Evolutionary conservation across 2,329 filamentous ascomycete genomes (phyloP), one percentile per base, ranked within the genome.

Genomic region (Remersonia thermophila): DNA sequence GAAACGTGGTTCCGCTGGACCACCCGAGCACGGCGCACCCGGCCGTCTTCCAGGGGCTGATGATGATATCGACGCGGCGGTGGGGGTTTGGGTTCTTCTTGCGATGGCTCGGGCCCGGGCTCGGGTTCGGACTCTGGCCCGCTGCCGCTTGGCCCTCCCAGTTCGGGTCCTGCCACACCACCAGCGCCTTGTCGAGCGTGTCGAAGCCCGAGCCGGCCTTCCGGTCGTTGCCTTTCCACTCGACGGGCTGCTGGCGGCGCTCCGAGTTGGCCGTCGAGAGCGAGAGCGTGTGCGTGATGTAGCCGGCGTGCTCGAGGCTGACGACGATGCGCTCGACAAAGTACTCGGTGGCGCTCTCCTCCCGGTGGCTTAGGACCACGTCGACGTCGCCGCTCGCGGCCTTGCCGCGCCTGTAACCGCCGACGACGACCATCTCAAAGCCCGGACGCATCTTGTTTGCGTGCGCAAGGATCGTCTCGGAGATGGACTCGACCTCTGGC

Each of bases 21-120:
- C 89, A 96, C 2, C 86, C 87, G 13, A 89, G 61, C 3, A 96
- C 69, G 0, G 87, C 89, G 48, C 86, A 95, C 0, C 91, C 89
- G 0, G 83, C 77, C 0, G 85, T 93, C 38, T 77, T 79, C 83
- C 89, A 95, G 0, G 87, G 85, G 15, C 76, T 77, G 42, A 96
- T 67, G 46, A 96, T 89, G 39, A 96, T 94, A 53, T 96, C 89
- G 1, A 96, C 87, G 31, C 89, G 70, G 14, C 86, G 74, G 53
- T 94, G 89, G 1, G 71, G 69, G 47, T 85, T 84, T 0, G 75
- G 69, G 41, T 86, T 87, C 50, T 71, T 73, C 2, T 59, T 57
- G 0, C 52, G 56, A 4, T 42, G 38, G 3, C n/a, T n/a, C n/a
- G n/a, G n/a, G n/a, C n/a, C n/a, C n/a, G n/a, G n/a, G n/a, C n/a